These are phyloP conservation scores for Mentha longifolia DNA, from an alignment of 257 asterid genomes.

Conservation along the genomic window DNA sequence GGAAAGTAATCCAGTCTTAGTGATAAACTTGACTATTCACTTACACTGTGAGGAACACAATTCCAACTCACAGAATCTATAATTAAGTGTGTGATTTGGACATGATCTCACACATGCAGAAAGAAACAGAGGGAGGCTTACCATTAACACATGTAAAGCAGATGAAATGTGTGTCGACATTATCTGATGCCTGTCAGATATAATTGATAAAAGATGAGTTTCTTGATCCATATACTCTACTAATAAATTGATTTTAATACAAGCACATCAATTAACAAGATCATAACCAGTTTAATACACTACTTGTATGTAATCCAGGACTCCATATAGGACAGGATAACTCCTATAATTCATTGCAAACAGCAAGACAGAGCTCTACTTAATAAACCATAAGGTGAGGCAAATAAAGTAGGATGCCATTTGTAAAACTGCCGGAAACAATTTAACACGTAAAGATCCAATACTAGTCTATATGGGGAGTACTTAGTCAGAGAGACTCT, in stretches of 20 bases:
- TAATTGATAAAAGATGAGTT: slow-evolving; percentile 25
- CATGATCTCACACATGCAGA: neutral
- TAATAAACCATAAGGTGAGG: neutral
- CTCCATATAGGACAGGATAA: neutral
- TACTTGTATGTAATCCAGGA: neutral
- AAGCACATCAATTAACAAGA: slow-evolving; percentile 15
- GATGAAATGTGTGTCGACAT: slow-evolving; percentile 83
- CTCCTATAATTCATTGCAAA: neutral
- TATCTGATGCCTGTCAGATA: slow-evolving; percentile 69
- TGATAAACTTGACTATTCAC: neutral
- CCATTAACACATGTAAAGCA: slow-evolving; percentile 79
- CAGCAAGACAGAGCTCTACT: neutral
- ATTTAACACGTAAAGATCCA: neutral
- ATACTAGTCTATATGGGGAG: neutral
- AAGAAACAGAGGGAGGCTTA: slow-evolving; percentile 31
- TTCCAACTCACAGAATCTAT: neutral
- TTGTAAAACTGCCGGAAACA: neutral
- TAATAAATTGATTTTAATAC: slow-evolving; percentile 10
- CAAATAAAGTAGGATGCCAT: neutral
- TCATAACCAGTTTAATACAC: neutral
- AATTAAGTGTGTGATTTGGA: neutral
- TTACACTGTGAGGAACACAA: neutral
- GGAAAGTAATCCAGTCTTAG: neutral
- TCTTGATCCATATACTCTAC: neutral
- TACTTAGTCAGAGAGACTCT: too few species aligned